Conservation (phyloP, 2,329 filamentous ascomycete species). For the Helminthosporium solani region DNA sequence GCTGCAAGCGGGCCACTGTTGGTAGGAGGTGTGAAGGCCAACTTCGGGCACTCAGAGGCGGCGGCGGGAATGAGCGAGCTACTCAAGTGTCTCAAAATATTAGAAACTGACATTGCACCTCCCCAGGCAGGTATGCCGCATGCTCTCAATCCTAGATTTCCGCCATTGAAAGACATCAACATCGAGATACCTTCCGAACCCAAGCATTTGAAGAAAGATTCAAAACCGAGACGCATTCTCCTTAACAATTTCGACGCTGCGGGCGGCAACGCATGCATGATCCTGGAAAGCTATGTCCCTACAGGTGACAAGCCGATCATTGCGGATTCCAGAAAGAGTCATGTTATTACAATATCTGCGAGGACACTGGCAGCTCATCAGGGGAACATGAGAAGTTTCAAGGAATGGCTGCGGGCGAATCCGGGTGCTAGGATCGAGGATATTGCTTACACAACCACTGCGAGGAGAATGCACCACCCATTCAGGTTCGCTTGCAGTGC, state of each 20-base stretch:
- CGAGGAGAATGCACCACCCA: slow-evolving; percentile 19
- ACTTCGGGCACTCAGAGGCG: slow-evolving; percentile 40
- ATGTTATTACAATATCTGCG: slow-evolving; percentile 16
- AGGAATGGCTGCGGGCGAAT: slow-evolving; percentile 9
- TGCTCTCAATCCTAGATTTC: slow-evolving; percentile 61
- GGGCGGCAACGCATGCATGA: slow-evolving; percentile 50
- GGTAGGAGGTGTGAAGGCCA: slow-evolving; percentile 35
- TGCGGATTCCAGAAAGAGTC: slow-evolving; percentile 5
- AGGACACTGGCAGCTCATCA: slow-evolving; percentile 4
- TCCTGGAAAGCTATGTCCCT: slow-evolving; percentile 2
- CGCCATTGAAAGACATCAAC: slow-evolving; percentile 54
- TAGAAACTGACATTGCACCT: slow-evolving; percentile 44
- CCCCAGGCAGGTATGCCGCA: slow-evolving; percentile 66
- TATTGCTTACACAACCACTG: slow-evolving; percentile 22
- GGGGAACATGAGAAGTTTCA: slow-evolving; percentile 11
- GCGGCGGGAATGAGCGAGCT: slow-evolving; percentile 31
- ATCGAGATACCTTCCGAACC: slow-evolving; percentile 56
- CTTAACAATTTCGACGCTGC: slow-evolving; percentile 52
- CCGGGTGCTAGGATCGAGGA: slow-evolving; percentile 4
- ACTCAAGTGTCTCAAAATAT: slow-evolving; percentile 39
- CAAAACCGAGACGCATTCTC: slow-evolving; percentile 44
- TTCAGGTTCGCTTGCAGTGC: slow-evolving; percentile 2
- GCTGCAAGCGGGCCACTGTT: slow-evolving; percentile 12
- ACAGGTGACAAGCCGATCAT: background rate
- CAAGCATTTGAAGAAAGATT: slow-evolving; percentile 8